Percentiles rank a stretch among this genome's conserved stretches.
phyloP scores from a whole-genome alignment of 371 early-diverging fungal species.

The Dichotomocladium elegans region DNA sequence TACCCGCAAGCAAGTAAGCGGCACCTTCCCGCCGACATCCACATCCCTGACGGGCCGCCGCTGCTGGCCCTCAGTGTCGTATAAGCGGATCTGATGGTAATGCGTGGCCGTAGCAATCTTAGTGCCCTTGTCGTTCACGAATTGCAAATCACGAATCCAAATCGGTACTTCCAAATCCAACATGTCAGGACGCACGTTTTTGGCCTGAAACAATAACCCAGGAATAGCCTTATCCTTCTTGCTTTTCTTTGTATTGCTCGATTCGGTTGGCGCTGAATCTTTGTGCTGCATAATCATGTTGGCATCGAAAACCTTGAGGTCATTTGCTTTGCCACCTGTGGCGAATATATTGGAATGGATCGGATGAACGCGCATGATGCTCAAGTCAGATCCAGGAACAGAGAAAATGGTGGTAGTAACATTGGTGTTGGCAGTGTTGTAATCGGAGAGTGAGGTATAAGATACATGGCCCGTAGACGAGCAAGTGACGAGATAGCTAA shows the following conservation, averaged over 20 bases:
- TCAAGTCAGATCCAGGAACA: constrained; percentile 20
- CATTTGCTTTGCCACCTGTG: constrained; percentile 83
- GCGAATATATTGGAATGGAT: constrained; percentile 67
- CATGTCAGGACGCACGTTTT: constrained; percentile 63
- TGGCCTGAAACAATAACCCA: constrained; percentile 57
- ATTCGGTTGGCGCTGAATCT: background rate
- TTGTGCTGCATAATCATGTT: constrained; percentile 13
- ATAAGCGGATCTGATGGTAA: constrained; percentile 78
- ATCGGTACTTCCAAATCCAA: constrained; percentile 83
- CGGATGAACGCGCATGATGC: constrained; percentile 66
- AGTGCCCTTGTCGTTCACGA: constrained; percentile 50
- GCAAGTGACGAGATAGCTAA: constrained; percentile 29
- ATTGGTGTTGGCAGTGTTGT: background rate
- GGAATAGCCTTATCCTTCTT: constrained; percentile 25
- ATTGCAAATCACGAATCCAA: constrained; percentile 84
- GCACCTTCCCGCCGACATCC: constrained; percentile 70
- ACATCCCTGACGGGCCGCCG: constrained; percentile 68
- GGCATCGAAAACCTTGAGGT: constrained; percentile 77
- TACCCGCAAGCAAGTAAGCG: constrained; percentile 49
- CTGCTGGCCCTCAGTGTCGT: constrained; percentile 68
- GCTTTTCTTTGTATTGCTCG: constrained; percentile 9
- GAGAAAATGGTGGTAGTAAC: constrained; percentile 4
- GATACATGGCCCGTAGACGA: constrained; percentile 31
- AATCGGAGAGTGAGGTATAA: constrained; percentile 21
- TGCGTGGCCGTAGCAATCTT: constrained; percentile 68